A percentile compares a stretch with the other conserved stretches of the same genome.
phyloP scores from a whole-genome alignment of 441 rosid genomes.

The Euphorbia celastroides region DNA sequence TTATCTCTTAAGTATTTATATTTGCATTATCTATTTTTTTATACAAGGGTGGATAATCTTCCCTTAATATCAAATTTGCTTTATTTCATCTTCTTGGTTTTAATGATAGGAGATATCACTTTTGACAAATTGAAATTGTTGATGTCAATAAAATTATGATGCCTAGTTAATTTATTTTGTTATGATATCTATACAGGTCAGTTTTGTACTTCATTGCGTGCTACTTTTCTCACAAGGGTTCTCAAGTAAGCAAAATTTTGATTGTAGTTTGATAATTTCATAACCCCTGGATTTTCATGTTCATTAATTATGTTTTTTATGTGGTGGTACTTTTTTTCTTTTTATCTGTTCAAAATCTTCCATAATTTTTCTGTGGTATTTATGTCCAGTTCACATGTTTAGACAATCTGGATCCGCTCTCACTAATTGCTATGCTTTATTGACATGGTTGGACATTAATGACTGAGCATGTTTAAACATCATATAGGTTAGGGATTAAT shows the following conservation, averaged over 20 bases:
- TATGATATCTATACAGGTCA: conserved; percentile 55
- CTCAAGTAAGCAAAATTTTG: conserved; percentile 63
- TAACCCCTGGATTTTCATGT: conserved; percentile 3
- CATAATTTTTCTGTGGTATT: not conserved
- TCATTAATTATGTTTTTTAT: not conserved
- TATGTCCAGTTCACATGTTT: not conserved
- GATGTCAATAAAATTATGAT: conserved; percentile 1
- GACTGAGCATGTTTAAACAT: conserved; percentile 1
- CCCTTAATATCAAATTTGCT: not conserved
- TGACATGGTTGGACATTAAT: not conserved
- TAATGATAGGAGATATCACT: not conserved
- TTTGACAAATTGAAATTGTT: not conserved
- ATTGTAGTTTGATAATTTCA: not conserved
- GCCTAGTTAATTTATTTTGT: conserved; percentile 19
- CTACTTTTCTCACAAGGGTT: conserved; percentile 77
- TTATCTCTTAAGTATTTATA: not conserved
- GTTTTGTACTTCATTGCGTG: conserved; percentile 71
- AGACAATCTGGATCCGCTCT: not conserved
- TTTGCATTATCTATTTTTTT: conserved; percentile 1
- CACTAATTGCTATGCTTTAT: not conserved
- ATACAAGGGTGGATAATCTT: not conserved
- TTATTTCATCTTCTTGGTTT: not conserved
- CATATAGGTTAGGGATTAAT: not conserved
- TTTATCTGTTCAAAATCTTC: not conserved
- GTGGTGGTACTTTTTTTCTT: not conserved